These are phyloP conservation scores for Malania oleifera DNA, from an alignment of 164 flowering plant genomes.

Conservation along the genomic window DNA sequence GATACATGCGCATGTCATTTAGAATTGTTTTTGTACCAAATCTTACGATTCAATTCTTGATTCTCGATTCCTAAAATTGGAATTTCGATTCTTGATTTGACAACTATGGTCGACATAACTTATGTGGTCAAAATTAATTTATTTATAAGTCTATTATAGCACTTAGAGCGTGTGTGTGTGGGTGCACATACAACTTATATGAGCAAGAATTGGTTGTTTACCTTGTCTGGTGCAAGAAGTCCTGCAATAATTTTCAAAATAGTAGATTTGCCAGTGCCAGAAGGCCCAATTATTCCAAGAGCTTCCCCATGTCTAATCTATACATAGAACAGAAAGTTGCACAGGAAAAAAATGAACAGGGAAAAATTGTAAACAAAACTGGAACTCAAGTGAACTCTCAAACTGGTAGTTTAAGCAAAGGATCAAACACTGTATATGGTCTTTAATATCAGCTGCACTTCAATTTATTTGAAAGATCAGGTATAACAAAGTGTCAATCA, in stretches of 20 bases:
- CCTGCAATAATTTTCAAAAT: constrained; percentile 91
- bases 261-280: constrained; percentile 98
- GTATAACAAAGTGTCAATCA: no score
- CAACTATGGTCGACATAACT: neutral
- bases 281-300: constrained; percentile 98
- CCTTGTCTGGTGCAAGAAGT: constrained; percentile 98
- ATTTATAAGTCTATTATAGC: neutral
- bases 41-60: no score
- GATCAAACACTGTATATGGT: no score
- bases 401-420: neutral
- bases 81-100: no score
- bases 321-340: constrained; percentile 1
- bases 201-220: constrained; percentile 10
- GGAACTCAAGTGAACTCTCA: neutral
- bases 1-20: no score
- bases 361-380: neutral
- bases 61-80: no score
- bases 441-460: no score
- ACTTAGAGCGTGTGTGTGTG: neutral
- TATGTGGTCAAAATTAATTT: no score
- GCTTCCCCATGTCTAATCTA: constrained; percentile 98
- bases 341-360: constrained; percentile 2
- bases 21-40: no score
- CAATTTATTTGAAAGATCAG: no score
- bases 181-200: neutral